These are phyloP conservation scores for Pestalotiopsis sp. DNA, from an alignment of 2,329 filamentous ascomycete species.

Conservation along the genomic window DNA sequence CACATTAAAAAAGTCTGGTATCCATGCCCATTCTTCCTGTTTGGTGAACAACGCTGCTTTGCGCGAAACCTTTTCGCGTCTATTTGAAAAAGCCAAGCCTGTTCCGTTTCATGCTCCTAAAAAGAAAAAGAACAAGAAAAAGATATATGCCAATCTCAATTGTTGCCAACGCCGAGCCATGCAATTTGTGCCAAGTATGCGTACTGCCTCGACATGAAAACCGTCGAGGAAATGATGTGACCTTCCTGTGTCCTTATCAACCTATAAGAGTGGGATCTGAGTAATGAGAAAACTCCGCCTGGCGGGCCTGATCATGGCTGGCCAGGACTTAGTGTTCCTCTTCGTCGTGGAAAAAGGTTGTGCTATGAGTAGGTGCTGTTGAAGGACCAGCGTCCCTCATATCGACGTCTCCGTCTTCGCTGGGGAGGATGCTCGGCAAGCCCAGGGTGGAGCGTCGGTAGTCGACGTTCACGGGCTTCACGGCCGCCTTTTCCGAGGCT, in stretches of 20 bases:
- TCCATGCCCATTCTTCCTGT: neutral
- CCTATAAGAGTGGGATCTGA: neutral
- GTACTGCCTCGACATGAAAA: neutral
- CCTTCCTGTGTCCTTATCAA: neutral
- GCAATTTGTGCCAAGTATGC: slow-evolving; percentile 6
- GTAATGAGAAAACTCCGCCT: neutral
- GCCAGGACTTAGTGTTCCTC: slow-evolving; percentile 14
- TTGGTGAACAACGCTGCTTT: neutral
- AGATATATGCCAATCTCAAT: neutral
- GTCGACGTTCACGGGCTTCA: slow-evolving; percentile 52
- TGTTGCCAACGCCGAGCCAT: slow-evolving; percentile 11
- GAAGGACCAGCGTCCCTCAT: slow-evolving; percentile 59
- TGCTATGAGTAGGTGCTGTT: slow-evolving; percentile 50
- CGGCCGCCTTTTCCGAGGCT: slow-evolving; percentile 44
- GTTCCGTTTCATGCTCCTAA: neutral
- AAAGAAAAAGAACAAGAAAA: neutral
- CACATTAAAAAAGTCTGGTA: slow-evolving; percentile 7
- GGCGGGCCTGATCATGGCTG: neutral
- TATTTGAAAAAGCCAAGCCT: neutral
- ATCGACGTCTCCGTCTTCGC: slow-evolving; percentile 48
- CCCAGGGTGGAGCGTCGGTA: slow-evolving; percentile 28
- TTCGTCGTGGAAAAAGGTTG: slow-evolving; percentile 53
- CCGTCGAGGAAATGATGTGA: neutral
- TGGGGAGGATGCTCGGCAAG: slow-evolving; percentile 16
- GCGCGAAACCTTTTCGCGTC: neutral